Percentiles rank a stretch among this genome's conserved stretches.
phyloP scores from a whole-genome alignment of 805 yeast genomes.

The Zygosaccharomyces siamensis region DNA sequence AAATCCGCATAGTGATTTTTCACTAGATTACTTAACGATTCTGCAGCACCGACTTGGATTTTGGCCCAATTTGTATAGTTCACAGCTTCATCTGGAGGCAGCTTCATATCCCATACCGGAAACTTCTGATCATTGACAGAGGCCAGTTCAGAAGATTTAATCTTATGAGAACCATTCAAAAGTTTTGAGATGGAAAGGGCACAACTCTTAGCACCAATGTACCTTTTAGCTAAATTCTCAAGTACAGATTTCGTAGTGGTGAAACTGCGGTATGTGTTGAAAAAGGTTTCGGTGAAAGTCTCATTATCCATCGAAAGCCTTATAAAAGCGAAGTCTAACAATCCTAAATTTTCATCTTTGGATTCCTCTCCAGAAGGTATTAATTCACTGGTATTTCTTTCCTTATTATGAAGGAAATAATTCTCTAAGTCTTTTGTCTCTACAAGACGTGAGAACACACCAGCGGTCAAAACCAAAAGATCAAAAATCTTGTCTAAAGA shows the following conservation, averaged over 20 bases:
- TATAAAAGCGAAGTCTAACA: conserved; percentile 39
- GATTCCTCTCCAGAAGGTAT: conserved; percentile 1
- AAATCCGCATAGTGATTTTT: conserved; percentile 72
- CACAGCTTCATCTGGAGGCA: conserved; percentile 42
- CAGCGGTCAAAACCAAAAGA: conserved; percentile 66
- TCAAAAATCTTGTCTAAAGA: conserved; percentile 74
- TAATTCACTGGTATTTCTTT: conserved; percentile 7
- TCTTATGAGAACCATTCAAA: conserved; percentile 20
- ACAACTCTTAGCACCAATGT: conserved; percentile 58
- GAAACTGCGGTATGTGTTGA: conserved; percentile 64
- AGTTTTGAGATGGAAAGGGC: conserved; percentile 47
- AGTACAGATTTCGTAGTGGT: conserved; percentile 52
- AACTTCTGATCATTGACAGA: conserved; percentile 35
- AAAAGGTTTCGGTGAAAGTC: conserved; percentile 59
- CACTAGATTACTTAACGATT: conserved; percentile 66
- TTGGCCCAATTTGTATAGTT: conserved; percentile 67
- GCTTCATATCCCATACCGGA: conserved; percentile 55
- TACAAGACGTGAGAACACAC: conserved; percentile 47
- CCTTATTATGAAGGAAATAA: conserved; percentile 34
- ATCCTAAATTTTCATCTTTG: conserved; percentile 17
- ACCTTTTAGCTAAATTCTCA: conserved; percentile 50
- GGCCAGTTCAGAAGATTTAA: conserved; percentile 28
- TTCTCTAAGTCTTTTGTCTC: conserved; percentile 41
- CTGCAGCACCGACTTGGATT: conserved; percentile 77
- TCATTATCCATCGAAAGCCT: conserved; percentile 59